Base-by-base conservation (phyloP, 2,329 filamentous ascomycete genomes). In the Colletotrichum salicis region DNA sequence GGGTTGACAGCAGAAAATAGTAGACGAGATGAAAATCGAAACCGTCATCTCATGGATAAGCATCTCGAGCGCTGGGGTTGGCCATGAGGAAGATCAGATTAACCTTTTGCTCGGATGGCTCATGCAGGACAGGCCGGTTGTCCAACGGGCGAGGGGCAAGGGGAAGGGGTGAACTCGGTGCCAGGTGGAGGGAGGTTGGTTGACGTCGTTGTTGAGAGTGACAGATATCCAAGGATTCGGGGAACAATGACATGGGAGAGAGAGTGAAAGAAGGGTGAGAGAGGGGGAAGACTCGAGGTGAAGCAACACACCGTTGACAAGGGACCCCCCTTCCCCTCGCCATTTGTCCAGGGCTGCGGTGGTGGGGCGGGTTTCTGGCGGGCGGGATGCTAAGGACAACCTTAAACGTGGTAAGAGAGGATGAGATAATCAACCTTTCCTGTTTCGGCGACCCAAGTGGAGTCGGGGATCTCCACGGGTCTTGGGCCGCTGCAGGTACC, bases 21-120 rank as follows among this genome's bases (percentile, higher is more conserved):
- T 13, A 58, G 45, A 68, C 59, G 31, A 45, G 59, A 59, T 63
- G 59, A 31, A 22, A 48, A 64, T 68, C 58, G 65, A 63, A 69
- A 69, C 64, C 41, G 33, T 48, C 65, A 64, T 71, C 65, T 33
- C 64, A 68, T 71, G 58, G 59, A 59, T 58, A 64, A 64, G 64
- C 64, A 63, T 54, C 52, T 55, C 24, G 45, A 8, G 31, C 10
- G 15, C 52, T 29, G 27, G 45, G 69, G 58, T 29, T 48, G 58
- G 59, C 64, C 59, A 64, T 55, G 69, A 69, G 69, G 45, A 59
- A 69, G 65, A 63, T 71, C 69, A 60, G 69, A 64, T 60, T 68
- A 61, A 64, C 52, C 67, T 59, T 64, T 71, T 56, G 11, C 57
- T 63, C 64, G 52, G 64, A 59, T 59, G 69, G 69, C 65, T 63